phyloP scores from a whole-genome alignment of 2,329 filamentous ascomycete species.

The Amesomyces nigricolor region DNA sequence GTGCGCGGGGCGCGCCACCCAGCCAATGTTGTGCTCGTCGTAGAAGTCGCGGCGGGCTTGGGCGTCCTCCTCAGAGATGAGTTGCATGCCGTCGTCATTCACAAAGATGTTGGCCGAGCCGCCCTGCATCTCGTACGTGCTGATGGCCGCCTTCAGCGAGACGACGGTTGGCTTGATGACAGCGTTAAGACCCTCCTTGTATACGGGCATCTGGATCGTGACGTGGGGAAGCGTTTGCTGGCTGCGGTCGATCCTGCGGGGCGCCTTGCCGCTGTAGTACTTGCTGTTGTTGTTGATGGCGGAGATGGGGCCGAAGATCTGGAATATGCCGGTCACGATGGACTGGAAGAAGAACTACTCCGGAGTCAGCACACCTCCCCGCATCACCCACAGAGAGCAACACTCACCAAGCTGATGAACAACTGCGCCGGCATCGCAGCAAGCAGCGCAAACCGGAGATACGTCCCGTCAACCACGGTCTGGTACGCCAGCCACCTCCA shows the following conservation, averaged over 20 bases:
- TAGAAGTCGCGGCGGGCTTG: conserved; percentile 62
- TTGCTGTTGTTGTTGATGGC: conserved; percentile 71
- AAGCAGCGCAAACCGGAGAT: conserved; percentile 49
- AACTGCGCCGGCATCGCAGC: conserved; percentile 48
- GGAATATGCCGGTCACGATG: conserved; percentile 67
- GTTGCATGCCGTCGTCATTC: conserved; percentile 69
- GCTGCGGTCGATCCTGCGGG: conserved; percentile 55
- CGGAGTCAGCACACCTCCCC: background rate
- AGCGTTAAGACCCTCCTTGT: conserved; percentile 71
- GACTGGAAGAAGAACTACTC: conserved; percentile 71
- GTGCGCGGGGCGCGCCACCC: conserved; percentile 61
- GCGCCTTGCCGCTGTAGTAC: conserved; percentile 64
- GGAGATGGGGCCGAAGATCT: conserved; percentile 68
- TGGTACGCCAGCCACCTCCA: conserved; percentile 51
- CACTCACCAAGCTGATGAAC: conserved; percentile 50
- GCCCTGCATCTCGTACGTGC: conserved; percentile 69
- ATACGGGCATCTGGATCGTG: conserved; percentile 82
- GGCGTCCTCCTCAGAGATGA: conserved; percentile 57
- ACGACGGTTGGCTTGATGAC: conserved; percentile 74
- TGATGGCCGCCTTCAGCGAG: conserved; percentile 72
- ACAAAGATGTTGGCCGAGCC: conserved; percentile 72
- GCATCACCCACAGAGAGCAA: background rate
- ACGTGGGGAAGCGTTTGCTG: conserved; percentile 59
- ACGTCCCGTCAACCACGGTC: conserved; percentile 47
- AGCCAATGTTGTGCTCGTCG: conserved; percentile 63